A percentile compares a stretch with the other conserved stretches of the same genome.
phyloP scores from a whole-genome alignment of 108 stramenopile genomes.

The Skeletonema costatum region DNA sequence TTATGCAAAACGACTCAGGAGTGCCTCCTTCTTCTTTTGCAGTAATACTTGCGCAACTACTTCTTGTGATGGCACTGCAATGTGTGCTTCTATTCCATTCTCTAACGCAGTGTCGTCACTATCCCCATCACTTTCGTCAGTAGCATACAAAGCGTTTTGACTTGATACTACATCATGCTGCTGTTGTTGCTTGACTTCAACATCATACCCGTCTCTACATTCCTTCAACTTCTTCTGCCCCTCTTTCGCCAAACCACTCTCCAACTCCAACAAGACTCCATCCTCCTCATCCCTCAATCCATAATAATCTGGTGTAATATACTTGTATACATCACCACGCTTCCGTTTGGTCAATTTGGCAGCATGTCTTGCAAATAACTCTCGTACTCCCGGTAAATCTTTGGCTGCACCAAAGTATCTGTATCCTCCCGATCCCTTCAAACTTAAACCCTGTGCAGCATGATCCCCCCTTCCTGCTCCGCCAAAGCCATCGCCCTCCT shows the following conservation, averaged over 20 bases:
- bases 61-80: slow-evolving; percentile 70
- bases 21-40: slow-evolving; percentile 77
- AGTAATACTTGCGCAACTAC: slow-evolving; percentile 60
- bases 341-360: slow-evolving; percentile 63
- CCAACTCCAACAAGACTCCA: slow-evolving; percentile 81
- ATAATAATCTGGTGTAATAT: slow-evolving; percentile 91
- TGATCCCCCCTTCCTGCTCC: slow-evolving; percentile 60
- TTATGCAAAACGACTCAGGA: slow-evolving; percentile 62
- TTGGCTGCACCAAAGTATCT: slow-evolving; percentile 95
- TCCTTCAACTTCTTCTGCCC: slow-evolving; percentile 29
- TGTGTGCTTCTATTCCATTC: slow-evolving; percentile 36
- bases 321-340: slow-evolving; percentile 82
- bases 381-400: slow-evolving; percentile 93
- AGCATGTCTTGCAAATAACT: slow-evolving; percentile 78
- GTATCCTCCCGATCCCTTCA: slow-evolving; percentile 79
- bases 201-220: slow-evolving; percentile 33
- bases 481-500: slow-evolving; percentile 57
- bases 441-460: slow-evolving; percentile 41
- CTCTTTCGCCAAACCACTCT: slow-evolving; percentile 58
- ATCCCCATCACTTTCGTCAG: slow-evolving; percentile 32
- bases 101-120: slow-evolving; percentile 30
- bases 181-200: slow-evolving; percentile 3
- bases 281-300: slow-evolving; percentile 94
- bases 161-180: not conserved
- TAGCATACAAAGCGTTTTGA: not conserved